Conservation (phyloP, 805 yeast species). For the Metschnikowia reukaufii region DNA sequence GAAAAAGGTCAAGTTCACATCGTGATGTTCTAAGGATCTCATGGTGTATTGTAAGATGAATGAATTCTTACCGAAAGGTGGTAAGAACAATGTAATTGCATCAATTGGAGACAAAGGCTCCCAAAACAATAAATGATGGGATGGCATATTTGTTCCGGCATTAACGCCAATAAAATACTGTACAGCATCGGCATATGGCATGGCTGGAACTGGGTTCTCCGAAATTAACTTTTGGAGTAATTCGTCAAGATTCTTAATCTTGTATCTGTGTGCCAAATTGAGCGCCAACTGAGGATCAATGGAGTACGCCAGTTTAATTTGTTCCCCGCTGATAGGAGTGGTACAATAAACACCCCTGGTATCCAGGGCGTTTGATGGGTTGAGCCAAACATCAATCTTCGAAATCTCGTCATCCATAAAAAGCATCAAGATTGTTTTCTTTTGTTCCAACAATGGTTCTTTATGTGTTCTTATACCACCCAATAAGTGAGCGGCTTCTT, state of each 20-base stretch:
- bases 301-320: constrained; percentile 57
- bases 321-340: constrained; percentile 35
- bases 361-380: constrained; percentile 51
- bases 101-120: constrained; percentile 76
- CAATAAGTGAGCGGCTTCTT: constrained; percentile 46
- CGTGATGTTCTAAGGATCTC: constrained; percentile 85
- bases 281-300: constrained; percentile 74
- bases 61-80: constrained; percentile 66
- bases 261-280: constrained; percentile 62
- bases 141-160: constrained; percentile 38
- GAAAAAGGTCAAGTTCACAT: constrained; percentile 85
- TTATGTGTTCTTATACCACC: constrained; percentile 23
- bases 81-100: constrained; percentile 79
- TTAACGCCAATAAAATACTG: constrained; percentile 48
- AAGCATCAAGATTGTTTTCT: constrained; percentile 54
- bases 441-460: constrained; percentile 38
- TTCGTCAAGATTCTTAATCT: constrained; percentile 40
- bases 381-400: constrained; percentile 74
- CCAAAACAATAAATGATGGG: constrained; percentile 61
- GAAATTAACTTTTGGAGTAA: constrained; percentile 46
- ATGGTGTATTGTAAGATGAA: constrained; percentile 80
- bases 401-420: constrained; percentile 77
- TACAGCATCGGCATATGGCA: constrained; percentile 58
- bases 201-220: constrained; percentile 58
- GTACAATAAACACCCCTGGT: constrained; percentile 37